Conservation (phyloP, 202 grass and related monocot genomes). For the Eragrostis tef region DNA sequence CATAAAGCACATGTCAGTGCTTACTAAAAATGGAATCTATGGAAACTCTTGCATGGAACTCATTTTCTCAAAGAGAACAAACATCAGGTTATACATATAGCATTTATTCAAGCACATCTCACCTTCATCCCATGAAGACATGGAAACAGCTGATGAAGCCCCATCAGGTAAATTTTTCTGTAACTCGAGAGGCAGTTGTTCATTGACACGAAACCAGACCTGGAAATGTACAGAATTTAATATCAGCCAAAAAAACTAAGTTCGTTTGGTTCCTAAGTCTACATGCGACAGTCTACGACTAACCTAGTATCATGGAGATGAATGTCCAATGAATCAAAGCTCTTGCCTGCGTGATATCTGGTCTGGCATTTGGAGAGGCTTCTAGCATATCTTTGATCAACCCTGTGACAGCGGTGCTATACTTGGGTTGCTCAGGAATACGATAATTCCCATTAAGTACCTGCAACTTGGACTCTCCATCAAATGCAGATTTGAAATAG, state of each 20-base stretch:
- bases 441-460: constrained; percentile 86
- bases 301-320: constrained; percentile 69
- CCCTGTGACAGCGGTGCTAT: constrained; percentile 46
- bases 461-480: constrained; percentile 87
- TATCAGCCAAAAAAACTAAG: constrained; percentile 45
- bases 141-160: constrained; percentile 43
- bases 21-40: constrained; percentile 6
- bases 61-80: constrained; percentile 25
- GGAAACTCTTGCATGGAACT: constrained; percentile 16
- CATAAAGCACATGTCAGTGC: background rate
- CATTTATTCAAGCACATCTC: constrained; percentile 36
- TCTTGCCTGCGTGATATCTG: constrained; percentile 85
- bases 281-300: constrained; percentile 61
- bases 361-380: constrained; percentile 65
- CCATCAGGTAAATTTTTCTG: constrained; percentile 77
- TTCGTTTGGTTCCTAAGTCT: constrained; percentile 45
- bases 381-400: constrained; percentile 78
- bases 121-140: constrained; percentile 57
- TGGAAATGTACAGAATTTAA: constrained; percentile 43
- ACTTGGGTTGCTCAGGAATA: constrained; percentile 76
- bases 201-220: constrained; percentile 86
- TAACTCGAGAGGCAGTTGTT: constrained; percentile 70
- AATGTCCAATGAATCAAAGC: constrained; percentile 66
- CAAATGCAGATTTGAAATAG: constrained; percentile 83
- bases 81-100: constrained; percentile 34